These are phyloP conservation scores for Neoboletus magnificus DNA, from an alignment of 768 basidiomycete species.

Conservation along the genomic window DNA sequence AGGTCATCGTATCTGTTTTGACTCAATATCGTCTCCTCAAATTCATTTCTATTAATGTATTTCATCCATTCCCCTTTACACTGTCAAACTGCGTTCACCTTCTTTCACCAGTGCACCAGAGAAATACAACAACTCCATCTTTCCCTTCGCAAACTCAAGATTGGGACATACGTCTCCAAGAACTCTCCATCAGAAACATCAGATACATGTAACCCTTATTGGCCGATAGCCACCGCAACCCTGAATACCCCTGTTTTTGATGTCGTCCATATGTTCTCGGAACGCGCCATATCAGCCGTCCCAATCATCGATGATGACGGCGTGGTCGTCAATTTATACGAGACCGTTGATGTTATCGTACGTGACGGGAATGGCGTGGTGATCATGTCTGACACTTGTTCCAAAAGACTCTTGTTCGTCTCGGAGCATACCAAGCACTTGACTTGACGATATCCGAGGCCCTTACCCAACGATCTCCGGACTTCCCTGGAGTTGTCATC, in stretches of 20 bases:
- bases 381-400: conserved; percentile 2
- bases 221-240: conserved; percentile 90
- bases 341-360: conserved; percentile 98
- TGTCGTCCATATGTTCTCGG: conserved; percentile 98
- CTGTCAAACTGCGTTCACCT: conserved; percentile 8
- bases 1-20: conserved; percentile 92
- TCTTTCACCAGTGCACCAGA: conserved; percentile 62
- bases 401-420: conserved; percentile 82
- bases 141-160: conserved; percentile 80
- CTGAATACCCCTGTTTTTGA: conserved; percentile 92
- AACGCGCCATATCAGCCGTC: conserved; percentile 92
- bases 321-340: conserved; percentile 92
- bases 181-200: conserved; percentile 43
- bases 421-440: conserved; percentile 93
- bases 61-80: conserved; percentile 21
- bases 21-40: conserved; percentile 98
- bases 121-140: conserved; percentile 81
- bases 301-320: conserved; percentile 94
- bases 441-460: conserved; percentile 93
- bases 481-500: conserved; percentile 96
- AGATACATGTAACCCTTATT: conserved; percentile 66
- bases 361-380: conserved; percentile 5
- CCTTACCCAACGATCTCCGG: conserved; percentile 84
- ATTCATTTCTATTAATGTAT: conserved; percentile 95
- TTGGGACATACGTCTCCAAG: conserved; percentile 86